Evolutionary conservation across 768 basidiomycete genomes (phyloP).

Genomic region (Phanerochaete carnosa): DNA sequence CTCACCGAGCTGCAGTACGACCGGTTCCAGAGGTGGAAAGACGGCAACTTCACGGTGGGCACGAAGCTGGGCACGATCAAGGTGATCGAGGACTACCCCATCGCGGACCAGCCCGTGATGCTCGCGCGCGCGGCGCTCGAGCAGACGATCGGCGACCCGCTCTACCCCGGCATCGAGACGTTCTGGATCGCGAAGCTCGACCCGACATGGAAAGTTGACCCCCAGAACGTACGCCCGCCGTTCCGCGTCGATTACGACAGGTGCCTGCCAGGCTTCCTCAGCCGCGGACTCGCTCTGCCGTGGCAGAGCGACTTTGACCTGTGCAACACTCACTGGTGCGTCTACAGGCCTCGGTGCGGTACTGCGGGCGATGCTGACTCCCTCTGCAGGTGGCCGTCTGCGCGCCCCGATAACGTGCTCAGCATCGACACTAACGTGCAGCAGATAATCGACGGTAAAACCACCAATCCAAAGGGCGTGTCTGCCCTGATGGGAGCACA

Average conservation of each 20-base stretch:
- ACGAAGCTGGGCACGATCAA: background rate
- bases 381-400: constrained; percentile 27
- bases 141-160: constrained; percentile 28
- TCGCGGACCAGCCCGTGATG: constrained; percentile 19
- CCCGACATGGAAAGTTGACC: background rate
- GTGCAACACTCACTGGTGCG: constrained; percentile 31
- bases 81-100: constrained; percentile 19
- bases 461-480: background rate
- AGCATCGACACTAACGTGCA: no score
- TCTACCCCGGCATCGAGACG: constrained; percentile 34
- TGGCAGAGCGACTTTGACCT: constrained; percentile 34
- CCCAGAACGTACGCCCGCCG: constrained; percentile 12
- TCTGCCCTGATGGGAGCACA: background rate
- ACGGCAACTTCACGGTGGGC: constrained; percentile 20
- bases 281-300: constrained; percentile 30
- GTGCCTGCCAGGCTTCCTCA: constrained; percentile 26
- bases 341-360: background rate
- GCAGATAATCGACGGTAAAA: background rate
- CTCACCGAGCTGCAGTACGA: constrained; percentile 31
- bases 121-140: constrained; percentile 30
- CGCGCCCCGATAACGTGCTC: constrained; percentile 27
- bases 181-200: constrained; percentile 27
- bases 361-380: background rate
- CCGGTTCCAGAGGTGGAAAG: constrained; percentile 26
- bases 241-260: constrained; percentile 23